Evolutionary conservation across 2,329 filamentous ascomycete genomes (phyloP).

Genomic region (Monilinia laxa): DNA sequence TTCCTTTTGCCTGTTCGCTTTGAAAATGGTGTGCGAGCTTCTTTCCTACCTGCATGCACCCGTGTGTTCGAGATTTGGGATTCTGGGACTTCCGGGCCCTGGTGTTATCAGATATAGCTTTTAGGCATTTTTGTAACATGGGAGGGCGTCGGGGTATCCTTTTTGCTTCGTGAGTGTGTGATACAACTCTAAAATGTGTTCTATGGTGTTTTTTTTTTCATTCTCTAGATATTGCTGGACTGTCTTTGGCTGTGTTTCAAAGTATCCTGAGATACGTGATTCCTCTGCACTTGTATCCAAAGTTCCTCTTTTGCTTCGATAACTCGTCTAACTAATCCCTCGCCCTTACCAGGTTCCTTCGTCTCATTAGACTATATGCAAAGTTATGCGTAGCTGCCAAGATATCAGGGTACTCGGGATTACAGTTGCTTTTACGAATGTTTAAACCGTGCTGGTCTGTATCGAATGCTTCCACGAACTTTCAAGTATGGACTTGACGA

Average conservation of each 20-base stretch:
- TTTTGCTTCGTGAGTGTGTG: accelerated
- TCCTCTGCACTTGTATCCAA: not conserved
- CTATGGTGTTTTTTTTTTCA: accelerated
- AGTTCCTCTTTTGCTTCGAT: not conserved
- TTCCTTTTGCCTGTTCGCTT: not conserved
- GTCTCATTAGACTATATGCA: slow-evolving; percentile 5
- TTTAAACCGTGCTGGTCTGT: not conserved
- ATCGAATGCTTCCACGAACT: not conserved
- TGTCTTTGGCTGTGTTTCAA: not conserved
- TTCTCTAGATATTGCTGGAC: too few species aligned
- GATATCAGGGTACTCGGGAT: not conserved
- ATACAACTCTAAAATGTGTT: accelerated
- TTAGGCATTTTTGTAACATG: not conserved
- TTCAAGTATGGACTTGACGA: not conserved
- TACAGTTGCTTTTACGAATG: not conserved
- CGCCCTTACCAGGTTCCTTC: slow-evolving; percentile 19
- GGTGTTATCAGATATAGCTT: accelerated
- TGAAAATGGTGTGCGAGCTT: not conserved
- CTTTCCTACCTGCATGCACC: not conserved
- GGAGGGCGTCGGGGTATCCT: not conserved
- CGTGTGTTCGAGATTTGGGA: accelerated
- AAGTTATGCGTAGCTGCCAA: not conserved
- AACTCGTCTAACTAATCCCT: slow-evolving; percentile 5
- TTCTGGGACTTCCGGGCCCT: accelerated
- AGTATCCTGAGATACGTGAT: accelerated